Evolutionary conservation across 1,284 basidiomycete species (phyloP).

Genomic region (Rhodotorula sp.): DNA sequence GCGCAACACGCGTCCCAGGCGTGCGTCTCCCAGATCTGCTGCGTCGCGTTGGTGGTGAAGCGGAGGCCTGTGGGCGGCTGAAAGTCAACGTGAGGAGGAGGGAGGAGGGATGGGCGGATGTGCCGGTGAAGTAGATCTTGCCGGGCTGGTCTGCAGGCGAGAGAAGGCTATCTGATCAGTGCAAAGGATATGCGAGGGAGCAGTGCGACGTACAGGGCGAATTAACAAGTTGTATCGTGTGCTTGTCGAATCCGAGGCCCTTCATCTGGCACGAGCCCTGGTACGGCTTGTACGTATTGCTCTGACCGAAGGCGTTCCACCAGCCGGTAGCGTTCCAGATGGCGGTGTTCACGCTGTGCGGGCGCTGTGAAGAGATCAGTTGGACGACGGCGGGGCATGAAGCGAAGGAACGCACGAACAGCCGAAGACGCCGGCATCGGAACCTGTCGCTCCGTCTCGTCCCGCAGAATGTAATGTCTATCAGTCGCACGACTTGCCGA

Average conservation of each 20-base stretch:
- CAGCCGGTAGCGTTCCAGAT: slow-evolving; percentile 5
- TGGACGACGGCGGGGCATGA: no score
- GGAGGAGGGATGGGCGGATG: no score
- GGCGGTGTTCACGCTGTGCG: not conserved
- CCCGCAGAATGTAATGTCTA: no score
- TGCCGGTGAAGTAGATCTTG: slow-evolving; percentile 25
- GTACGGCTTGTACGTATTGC: slow-evolving; percentile 14
- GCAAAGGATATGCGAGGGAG: not conserved
- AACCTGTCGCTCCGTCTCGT: slow-evolving; percentile 19
- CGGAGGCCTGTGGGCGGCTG: slow-evolving; percentile 2
- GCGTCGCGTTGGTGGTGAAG: slow-evolving; percentile 17
- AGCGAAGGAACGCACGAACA: slow-evolving; percentile 7
- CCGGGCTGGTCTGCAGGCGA: slow-evolving; percentile 2
- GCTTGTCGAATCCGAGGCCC: slow-evolving; percentile 18
- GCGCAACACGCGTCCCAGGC: not conserved
- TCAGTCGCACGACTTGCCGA: no score
- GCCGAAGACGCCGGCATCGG: slow-evolving; percentile 18
- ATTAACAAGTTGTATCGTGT: slow-evolving; percentile 19
- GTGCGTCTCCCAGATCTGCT: slow-evolving; percentile 10
- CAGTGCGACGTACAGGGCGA: slow-evolving; percentile 7
- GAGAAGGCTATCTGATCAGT: no score
- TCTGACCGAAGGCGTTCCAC: slow-evolving; percentile 7
- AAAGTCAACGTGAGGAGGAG: not conserved
- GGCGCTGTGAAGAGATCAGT: not conserved
- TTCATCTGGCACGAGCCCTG: slow-evolving; percentile 9